A percentile compares a stretch with the other conserved stretches of the same genome.
Conservation (phyloP, 352 stramenopile species). For the Globisporangium alternatum region DNA sequence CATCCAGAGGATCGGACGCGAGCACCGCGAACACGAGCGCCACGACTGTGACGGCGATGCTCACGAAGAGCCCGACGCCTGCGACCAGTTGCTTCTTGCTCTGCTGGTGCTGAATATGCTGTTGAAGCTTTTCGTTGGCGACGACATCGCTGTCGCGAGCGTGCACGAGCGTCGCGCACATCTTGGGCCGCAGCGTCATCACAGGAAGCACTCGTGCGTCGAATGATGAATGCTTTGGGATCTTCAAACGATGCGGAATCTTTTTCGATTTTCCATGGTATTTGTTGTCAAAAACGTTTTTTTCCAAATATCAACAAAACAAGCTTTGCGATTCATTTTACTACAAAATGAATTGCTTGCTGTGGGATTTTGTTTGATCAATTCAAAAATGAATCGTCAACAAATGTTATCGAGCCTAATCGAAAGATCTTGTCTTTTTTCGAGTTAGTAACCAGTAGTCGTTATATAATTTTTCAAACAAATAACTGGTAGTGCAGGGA, state of each 20-base stretch:
- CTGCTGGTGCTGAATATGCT: neutral
- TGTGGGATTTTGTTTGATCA: neutral
- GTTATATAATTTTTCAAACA: neutral
- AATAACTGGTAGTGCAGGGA: neutral
- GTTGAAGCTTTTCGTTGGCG: neutral
- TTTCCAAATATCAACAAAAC: neutral
- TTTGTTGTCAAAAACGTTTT: no score
- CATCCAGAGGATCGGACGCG: constrained; percentile 7
- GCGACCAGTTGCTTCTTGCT: constrained; percentile 8
- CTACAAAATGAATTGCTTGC: neutral
- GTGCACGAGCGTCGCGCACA: neutral
- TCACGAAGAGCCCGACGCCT: constrained; percentile 5
- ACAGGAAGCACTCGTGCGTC: neutral
- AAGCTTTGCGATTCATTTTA: neutral
- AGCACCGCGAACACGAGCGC: constrained; percentile 7
- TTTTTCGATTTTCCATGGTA: neutral
- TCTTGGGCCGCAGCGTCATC: constrained; percentile 1
- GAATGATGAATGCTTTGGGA: no score
- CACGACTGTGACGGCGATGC: neutral
- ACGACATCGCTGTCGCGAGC: neutral
- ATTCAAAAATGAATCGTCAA: neutral
- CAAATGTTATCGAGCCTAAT: no score
- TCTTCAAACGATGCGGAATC: neutral
- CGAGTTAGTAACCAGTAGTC: neutral
- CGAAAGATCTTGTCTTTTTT: no score